Conservation (phyloP, 164 flowering plant species). For the Brasenia schreberi region DNA sequence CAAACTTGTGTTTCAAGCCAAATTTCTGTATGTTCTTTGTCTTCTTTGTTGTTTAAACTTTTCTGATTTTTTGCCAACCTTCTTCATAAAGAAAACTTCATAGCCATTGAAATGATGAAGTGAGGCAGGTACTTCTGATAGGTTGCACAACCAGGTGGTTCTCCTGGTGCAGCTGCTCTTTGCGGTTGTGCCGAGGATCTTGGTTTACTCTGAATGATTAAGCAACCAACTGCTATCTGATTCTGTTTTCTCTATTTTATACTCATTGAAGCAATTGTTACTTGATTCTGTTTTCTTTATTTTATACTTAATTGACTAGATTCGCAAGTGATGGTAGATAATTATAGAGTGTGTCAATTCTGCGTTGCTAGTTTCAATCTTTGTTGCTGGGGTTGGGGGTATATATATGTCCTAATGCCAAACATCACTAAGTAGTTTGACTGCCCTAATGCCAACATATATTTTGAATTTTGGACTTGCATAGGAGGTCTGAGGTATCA, state of each 20-base stretch:
- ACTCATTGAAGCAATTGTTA: conserved; percentile 1
- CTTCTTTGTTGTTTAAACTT: too few relatives aligned
- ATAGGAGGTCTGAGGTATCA: too few relatives aligned
- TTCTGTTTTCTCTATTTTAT: background rate
- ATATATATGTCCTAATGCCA: too few relatives aligned
- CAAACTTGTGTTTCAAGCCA: background rate
- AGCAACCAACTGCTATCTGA: conserved; percentile 7
- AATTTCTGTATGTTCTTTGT: too few relatives aligned
- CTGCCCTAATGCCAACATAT: too few relatives aligned
- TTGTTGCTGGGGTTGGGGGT: too few relatives aligned
- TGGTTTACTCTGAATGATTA: conserved; percentile 1
- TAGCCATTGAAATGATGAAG: background rate
- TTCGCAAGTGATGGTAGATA: background rate
- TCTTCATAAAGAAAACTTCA: background rate
- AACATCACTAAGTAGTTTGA: too few relatives aligned
- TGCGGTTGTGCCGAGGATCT: conserved; percentile 3
- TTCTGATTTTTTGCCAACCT: background rate
- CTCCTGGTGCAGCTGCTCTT: conserved; percentile 3
- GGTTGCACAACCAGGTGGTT: conserved; percentile 4
- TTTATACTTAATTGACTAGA: background rate
- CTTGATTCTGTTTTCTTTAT: conserved; percentile 2
- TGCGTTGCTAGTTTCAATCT: too few relatives aligned
- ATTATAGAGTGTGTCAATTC: too few relatives aligned
- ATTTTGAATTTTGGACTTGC: too few relatives aligned
- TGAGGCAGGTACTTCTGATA: conserved; percentile 3